Evolutionary conservation across 139 green algal species (phyloP).

Genomic region (Chlorella sp.): DNA sequence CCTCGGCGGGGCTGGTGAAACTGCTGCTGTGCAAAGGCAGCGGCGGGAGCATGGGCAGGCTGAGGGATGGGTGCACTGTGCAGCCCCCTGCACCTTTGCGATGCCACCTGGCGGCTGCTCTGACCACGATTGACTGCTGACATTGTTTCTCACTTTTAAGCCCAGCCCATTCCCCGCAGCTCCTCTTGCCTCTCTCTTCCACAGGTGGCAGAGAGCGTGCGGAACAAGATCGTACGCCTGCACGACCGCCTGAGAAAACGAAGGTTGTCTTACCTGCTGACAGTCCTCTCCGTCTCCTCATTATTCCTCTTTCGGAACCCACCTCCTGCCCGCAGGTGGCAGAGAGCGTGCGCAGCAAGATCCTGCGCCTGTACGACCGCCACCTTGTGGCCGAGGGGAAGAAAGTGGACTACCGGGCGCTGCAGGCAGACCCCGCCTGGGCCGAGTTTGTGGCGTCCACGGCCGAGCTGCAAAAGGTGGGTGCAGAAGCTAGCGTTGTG

Average conservation of each 20-base stretch:
- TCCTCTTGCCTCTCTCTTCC: not conserved
- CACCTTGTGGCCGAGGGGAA: conserved; percentile 72
- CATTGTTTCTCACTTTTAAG: too few relatives aligned
- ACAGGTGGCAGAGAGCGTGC: not conserved
- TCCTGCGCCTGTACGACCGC: conserved; percentile 83
- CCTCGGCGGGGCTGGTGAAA: too few relatives aligned
- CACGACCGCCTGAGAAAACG: not conserved
- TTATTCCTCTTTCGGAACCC: not conserved
- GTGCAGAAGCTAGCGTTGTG: not conserved
- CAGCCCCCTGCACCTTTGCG: too few relatives aligned
- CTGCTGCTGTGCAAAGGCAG: too few relatives aligned
- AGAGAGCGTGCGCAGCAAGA: conserved; percentile 58
- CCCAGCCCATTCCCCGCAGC: too few relatives aligned
- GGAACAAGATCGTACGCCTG: not conserved
- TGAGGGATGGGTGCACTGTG: not conserved
- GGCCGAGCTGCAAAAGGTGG: conserved; percentile 77
- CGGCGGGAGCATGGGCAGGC: too few relatives aligned
- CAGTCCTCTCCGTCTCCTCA: not conserved
- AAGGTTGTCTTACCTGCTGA: too few relatives aligned
- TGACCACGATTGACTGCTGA: too few relatives aligned
- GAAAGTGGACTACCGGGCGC: conserved; percentile 71
- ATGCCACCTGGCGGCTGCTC: too few relatives aligned
- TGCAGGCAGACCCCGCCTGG: conserved; percentile 71
- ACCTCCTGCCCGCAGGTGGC: conserved; percentile 62
- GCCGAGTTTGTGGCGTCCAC: conserved; percentile 69